phyloP scores from a whole-genome alignment of 2,329 filamentous ascomycete species.

The Penicillium nordicum region DNA sequence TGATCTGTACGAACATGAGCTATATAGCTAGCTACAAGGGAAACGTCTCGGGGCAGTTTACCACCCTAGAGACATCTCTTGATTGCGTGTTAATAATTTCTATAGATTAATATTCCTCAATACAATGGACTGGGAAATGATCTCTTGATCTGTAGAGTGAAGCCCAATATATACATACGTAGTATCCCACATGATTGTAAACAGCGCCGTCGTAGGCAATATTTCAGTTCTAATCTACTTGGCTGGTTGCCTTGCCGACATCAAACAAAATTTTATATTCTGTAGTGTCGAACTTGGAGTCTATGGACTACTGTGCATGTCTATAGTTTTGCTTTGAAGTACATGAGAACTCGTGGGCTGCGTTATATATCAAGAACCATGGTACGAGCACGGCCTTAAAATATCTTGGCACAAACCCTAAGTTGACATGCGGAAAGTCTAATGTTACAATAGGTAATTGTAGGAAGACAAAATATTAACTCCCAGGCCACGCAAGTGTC shows the following conservation, averaged over 20 bases:
- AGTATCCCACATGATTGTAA: not conserved
- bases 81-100: too few relatives aligned
- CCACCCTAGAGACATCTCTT: too few relatives aligned
- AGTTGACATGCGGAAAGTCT: not conserved
- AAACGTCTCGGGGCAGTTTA: too few relatives aligned
- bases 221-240: not conserved
- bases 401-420: not conserved
- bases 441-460: not conserved
- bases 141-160: not conserved
- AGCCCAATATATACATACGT: not conserved
- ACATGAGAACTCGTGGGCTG: not conserved
- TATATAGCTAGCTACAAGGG: too few relatives aligned
- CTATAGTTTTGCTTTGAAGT: not conserved
- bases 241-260: not conserved
- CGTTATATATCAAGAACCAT: not conserved
- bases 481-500: not conserved
- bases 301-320: not conserved
- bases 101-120: not conserved
- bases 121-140: not conserved
- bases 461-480: not conserved
- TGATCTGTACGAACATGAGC: not conserved
- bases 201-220: too few relatives aligned
- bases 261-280: not conserved
- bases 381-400: not conserved
- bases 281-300: not conserved